These are phyloP conservation scores for Saccharomycopsis fodiens DNA, from an alignment of 805 yeast genomes.

Conservation along the genomic window DNA sequence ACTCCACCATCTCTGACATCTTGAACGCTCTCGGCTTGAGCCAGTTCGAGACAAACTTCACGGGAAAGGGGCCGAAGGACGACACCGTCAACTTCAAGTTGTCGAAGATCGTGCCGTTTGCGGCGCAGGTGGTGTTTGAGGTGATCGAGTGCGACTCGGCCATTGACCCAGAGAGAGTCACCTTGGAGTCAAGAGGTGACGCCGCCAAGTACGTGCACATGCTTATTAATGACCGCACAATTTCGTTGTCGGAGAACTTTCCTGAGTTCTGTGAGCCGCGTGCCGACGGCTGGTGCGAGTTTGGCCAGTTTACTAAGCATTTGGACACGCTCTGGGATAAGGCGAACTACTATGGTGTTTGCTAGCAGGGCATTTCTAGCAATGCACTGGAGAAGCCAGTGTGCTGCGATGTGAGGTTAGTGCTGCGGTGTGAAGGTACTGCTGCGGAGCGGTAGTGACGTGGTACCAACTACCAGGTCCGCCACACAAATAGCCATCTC, in stretches of 20 bases:
- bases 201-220: constrained; percentile 20
- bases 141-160: constrained; percentile 17
- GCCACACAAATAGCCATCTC: background rate
- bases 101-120: constrained; percentile 19
- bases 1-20: constrained; percentile 54
- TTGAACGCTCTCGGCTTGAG: constrained; percentile 55
- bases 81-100: constrained; percentile 1
- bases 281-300: constrained; percentile 23
- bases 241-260: constrained; percentile 18
- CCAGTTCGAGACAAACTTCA: constrained; percentile 11
- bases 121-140: constrained; percentile 19
- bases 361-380: too few species aligned
- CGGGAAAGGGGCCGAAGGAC: constrained; percentile 2
- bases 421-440: too few species aligned
- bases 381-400: too few species aligned
- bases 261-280: constrained; percentile 19
- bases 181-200: background rate
- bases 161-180: constrained; percentile 7
- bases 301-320: constrained; percentile 15
- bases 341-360: constrained; percentile 3
- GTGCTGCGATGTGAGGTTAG: too few species aligned
- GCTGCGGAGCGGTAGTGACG: too few species aligned
- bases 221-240: constrained; percentile 20
- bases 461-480: too few species aligned
- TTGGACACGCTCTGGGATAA: constrained; percentile 14